Evolutionary conservation across 2,329 filamentous ascomycete species (phyloP), one percentile per base, ranked within the genome.

Genomic region (Didymella arachidicola): DNA sequence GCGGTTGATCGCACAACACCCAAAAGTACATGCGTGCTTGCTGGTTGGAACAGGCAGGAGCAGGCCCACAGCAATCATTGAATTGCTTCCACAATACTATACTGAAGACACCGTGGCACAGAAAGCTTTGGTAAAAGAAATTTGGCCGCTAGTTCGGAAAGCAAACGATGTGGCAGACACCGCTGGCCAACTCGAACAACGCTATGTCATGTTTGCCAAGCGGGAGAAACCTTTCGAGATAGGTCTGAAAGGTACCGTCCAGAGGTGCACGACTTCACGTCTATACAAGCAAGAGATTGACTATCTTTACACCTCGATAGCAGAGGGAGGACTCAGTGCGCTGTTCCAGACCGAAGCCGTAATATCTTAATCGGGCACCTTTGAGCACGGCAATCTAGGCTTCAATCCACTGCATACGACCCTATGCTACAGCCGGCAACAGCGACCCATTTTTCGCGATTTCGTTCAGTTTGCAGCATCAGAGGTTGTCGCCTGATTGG

Each of bases 221-320:
- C 72, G 71, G 12, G 70, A 74, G 7, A 82, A 82, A 63, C 79
- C 81, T 0, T 82, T 84, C 49, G 65, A 75, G 1, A 75, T 72
- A 16, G 79, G 81, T 0, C 76, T 79, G n/a, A 83, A 85, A 60
- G 79, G 79, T 0, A 81, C 74, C 0, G 76, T 82, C 4, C 79
- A 80, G 64, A 75, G 81, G 7, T 72, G 72, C 4, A 69, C 72
- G 0, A 82, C 81, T 0, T 58, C 78, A 11, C 61, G 66, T 1
- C 72, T 81, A 0, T 85, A 83, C 47, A 67, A 67, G 2, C 63
- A 77, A 1, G 82, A 83, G 55, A 84, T 85, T 39, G 78, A 83
- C 4, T 71, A 73, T 0, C 70, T 84, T 4, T 85, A 84, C 53
- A 49, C 49, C 5, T 59, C 48, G 12, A 61, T 64, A 30, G 49